Base-by-base conservation (phyloP, 1,284 basidiomycete genomes). In the Taiwanofungus camphoratus region DNA sequence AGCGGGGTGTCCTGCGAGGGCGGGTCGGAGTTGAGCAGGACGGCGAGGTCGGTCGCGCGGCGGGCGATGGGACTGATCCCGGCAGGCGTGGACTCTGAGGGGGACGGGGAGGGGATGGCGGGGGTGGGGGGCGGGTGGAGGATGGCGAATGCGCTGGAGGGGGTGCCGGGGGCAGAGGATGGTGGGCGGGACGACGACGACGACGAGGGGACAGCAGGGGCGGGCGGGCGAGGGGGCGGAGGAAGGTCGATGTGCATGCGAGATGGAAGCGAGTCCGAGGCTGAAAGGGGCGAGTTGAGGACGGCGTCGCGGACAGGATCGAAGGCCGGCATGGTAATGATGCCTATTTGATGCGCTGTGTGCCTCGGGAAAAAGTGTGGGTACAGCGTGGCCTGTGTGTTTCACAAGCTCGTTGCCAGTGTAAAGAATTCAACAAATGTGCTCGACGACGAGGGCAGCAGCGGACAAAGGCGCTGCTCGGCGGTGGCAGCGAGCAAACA, bases 301-400 rank as follows among this genome's bases (percentile, higher is more conserved):
- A 84, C 82, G 50, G 84, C 84, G 73, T 87, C 84, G 59, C 84
- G 76, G 48, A 87, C 85, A 58, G 86, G 86, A 73, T 88, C 85
- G 71, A 87, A 88, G 48, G 79, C 79, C 57, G 83, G 82, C 84
- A 87, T 84, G 52, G 53, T 44, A 34, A 15, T 36, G 7, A 20
- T 9, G 7, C 16, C 16, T 15, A 8, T 27, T 7, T 27, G 7
- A 13, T 7, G 13, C 26, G 26, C 26, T 8, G 26, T 8, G 8
- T 27, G 26, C 7, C 26, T 27, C 26, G 7, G 26, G 26, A 27
- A n/a, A n/a, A n/a, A n/a, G n/a, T n/a, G n/a, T n/a, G n/a, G n/a
- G n/a, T n/a, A n/a, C n/a, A n/a, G n/a, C n/a, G n/a, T n/a, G n/a
- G n/a, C 26, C 26, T 27, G 26, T 7, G 13, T 27, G 26, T 13